These are phyloP conservation scores for Eugenia klotzschiana DNA, from an alignment of 441 rosid genomes.

Conservation along the genomic window DNA sequence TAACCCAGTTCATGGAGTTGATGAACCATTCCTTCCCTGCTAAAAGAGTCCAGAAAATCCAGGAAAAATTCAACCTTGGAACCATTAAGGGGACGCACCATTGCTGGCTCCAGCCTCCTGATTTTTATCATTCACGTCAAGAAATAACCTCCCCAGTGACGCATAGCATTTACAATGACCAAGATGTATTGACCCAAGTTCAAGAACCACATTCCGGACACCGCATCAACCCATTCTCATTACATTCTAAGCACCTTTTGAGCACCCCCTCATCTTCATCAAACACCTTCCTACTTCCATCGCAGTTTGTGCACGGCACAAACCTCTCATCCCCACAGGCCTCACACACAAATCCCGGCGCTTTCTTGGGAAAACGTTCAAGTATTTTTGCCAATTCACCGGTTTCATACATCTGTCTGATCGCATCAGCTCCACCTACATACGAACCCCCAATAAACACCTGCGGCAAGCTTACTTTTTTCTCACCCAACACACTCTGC, in stretches of 20 bases:
- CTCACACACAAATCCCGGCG: not conserved
- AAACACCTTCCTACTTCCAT: slow-evolving; percentile 6
- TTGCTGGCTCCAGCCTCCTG: not conserved
- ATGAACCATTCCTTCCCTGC: not conserved
- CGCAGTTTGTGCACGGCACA: slow-evolving; percentile 1
- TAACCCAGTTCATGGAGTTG: not conserved
- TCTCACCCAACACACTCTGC: not conserved
- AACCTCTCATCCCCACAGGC: slow-evolving; percentile 3
- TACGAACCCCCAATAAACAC: not conserved
- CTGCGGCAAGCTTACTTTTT: not conserved
- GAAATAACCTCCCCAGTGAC: not conserved
- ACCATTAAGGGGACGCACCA: not conserved
- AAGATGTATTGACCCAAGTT: not conserved
- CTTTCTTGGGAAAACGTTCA: not conserved
- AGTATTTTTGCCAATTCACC: slow-evolving; percentile 3
- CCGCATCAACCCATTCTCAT: slow-evolving; percentile 3
- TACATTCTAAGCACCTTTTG: not conserved
- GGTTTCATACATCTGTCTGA: not conserved
- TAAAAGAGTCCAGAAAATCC: not conserved
- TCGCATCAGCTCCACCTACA: not conserved
- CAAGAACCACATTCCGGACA: not conserved
- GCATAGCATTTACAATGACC: not conserved
- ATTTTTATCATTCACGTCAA: not conserved
- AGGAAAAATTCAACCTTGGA: not conserved
- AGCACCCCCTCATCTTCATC: not conserved